phyloP scores from a whole-genome alignment of 2,329 filamentous ascomycete genomes.

The Xylaria sp. region DNA sequence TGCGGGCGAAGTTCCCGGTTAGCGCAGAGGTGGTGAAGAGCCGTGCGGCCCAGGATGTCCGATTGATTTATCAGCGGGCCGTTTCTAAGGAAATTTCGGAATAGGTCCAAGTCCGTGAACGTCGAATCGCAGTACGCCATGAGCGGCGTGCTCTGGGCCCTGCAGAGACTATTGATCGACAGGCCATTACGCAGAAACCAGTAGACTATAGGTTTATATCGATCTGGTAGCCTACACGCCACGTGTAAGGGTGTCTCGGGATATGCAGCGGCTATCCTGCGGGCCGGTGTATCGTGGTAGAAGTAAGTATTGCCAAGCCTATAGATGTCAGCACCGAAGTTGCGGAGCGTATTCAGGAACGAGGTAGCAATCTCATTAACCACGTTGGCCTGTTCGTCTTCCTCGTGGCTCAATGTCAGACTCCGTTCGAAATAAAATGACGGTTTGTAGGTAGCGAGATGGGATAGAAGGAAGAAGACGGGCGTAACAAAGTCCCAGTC shows the following conservation, averaged over 20 bases:
- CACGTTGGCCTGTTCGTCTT: neutral
- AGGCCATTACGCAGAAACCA: slow-evolving; percentile 29
- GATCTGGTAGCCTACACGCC: slow-evolving; percentile 16
- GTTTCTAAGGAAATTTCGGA: slow-evolving; percentile 18
- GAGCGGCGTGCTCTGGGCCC: slow-evolving; percentile 6
- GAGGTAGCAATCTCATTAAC: slow-evolving; percentile 17
- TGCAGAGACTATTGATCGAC: slow-evolving; percentile 1
- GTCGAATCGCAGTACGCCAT: slow-evolving; percentile 25
- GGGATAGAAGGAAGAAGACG: slow-evolving; percentile 21
- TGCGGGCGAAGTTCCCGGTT: neutral
- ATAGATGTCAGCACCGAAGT: slow-evolving; percentile 18
- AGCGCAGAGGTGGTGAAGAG: slow-evolving; percentile 26
- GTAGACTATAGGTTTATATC: slow-evolving; percentile 23
- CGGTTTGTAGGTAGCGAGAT: neutral
- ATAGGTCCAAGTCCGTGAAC: neutral
- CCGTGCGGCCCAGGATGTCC: slow-evolving; percentile 20
- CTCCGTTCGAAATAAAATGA: slow-evolving; percentile 8
- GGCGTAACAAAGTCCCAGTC: neutral
- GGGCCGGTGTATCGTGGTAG: neutral
- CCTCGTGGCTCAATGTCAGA: slow-evolving; percentile 10
- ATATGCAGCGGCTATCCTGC: neutral
- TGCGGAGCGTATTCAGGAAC: slow-evolving; percentile 14
- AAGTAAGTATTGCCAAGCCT: neutral
- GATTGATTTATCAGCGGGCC: slow-evolving; percentile 12
- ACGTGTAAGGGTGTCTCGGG: slow-evolving; percentile 19